Percentiles rank a stretch among this genome's conserved stretches.
These are phyloP conservation scores for Pisolithus microcarpus DNA, from an alignment of 768 basidiomycete species.

Conservation along the genomic window DNA sequence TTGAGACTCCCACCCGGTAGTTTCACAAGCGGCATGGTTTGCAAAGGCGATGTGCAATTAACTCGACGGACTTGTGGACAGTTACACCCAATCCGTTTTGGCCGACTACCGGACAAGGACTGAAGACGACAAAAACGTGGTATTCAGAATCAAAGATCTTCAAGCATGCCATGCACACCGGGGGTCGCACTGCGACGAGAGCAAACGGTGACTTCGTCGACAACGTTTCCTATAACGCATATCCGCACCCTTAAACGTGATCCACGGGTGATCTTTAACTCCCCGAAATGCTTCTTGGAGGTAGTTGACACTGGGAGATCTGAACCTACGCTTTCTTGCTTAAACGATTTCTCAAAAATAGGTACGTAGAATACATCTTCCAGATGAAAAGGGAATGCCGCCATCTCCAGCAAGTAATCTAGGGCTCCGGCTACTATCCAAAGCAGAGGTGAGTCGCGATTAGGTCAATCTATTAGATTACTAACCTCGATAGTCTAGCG, in stretches of 20 bases:
- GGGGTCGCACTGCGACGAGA: conserved; percentile 51
- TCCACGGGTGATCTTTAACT: neutral
- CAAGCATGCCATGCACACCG: conserved; percentile 50
- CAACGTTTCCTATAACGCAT: conserved; percentile 14
- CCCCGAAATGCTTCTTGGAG: conserved; percentile 23
- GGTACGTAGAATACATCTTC: conserved; percentile 50
- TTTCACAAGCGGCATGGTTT: conserved; percentile 38
- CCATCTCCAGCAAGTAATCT: conserved; percentile 28
- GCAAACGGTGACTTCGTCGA: conserved; percentile 17
- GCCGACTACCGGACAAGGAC: conserved; percentile 47
- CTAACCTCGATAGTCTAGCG: too few species aligned
- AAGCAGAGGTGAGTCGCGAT: too few species aligned
- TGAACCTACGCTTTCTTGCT: too few species aligned
- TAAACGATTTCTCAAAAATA: too few species aligned
- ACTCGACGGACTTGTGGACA: conserved; percentile 38
- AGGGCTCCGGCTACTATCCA: too few species aligned
- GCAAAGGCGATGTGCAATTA: conserved; percentile 35
- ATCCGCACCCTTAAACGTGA: neutral
- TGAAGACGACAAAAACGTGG: conserved; percentile 50
- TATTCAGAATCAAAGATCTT: conserved; percentile 17
- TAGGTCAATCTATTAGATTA: too few species aligned
- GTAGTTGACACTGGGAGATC: conserved; percentile 25
- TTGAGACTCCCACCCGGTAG: conserved; percentile 25
- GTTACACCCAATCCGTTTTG: conserved; percentile 48
- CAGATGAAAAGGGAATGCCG: conserved; percentile 39